A percentile compares a stretch with the other conserved stretches of the same genome.
phyloP scores from a whole-genome alignment of 805 yeast genomes.

The Henningerozyma blattae region DNA sequence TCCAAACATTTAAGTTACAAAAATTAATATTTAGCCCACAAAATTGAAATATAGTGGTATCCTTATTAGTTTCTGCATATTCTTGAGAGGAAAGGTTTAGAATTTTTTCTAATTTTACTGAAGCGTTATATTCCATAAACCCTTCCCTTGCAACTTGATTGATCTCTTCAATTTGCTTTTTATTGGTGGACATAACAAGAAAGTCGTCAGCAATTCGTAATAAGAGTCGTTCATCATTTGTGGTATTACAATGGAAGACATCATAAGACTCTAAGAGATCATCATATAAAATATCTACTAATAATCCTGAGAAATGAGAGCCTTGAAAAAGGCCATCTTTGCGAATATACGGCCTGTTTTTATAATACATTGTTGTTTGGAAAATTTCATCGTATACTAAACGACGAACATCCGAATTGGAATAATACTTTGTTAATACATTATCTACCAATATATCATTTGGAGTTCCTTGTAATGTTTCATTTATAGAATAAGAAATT shows the following conservation, averaged over 20 bases:
- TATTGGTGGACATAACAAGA: slow-evolving; percentile 44
- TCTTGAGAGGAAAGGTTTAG: slow-evolving; percentile 12
- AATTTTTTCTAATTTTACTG: slow-evolving; percentile 31
- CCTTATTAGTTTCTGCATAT: neutral
- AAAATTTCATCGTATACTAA: slow-evolving; percentile 41
- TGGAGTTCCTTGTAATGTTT: slow-evolving; percentile 2
- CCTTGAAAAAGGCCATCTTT: slow-evolving; percentile 78
- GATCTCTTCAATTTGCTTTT: slow-evolving; percentile 21
- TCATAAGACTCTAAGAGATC: slow-evolving; percentile 32
- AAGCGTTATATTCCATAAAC: slow-evolving; percentile 32
- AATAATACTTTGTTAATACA: slow-evolving; percentile 26
- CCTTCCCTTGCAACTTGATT: slow-evolving; percentile 24
- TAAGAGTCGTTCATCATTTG: slow-evolving; percentile 27
- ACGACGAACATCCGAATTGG: slow-evolving; percentile 32
- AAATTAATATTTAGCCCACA: slow-evolving; percentile 32
- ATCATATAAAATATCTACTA: slow-evolving; percentile 68
- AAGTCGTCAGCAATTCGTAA: slow-evolving; percentile 80
- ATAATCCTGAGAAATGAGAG: slow-evolving; percentile 55
- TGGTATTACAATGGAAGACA: slow-evolving; percentile 18
- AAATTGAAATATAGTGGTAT: slow-evolving; percentile 20
- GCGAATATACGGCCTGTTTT: slow-evolving; percentile 31
- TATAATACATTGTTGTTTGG: slow-evolving; percentile 35
- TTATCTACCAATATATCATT: slow-evolving; percentile 22
- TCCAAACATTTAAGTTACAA: slow-evolving; percentile 25
- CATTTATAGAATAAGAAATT: slow-evolving; percentile 12